Percentiles rank a stretch among this genome's conserved stretches.
phyloP scores from a whole-genome alignment of 495 filamentous ascomycete genomes.

The Penicillium odoratum region DNA sequence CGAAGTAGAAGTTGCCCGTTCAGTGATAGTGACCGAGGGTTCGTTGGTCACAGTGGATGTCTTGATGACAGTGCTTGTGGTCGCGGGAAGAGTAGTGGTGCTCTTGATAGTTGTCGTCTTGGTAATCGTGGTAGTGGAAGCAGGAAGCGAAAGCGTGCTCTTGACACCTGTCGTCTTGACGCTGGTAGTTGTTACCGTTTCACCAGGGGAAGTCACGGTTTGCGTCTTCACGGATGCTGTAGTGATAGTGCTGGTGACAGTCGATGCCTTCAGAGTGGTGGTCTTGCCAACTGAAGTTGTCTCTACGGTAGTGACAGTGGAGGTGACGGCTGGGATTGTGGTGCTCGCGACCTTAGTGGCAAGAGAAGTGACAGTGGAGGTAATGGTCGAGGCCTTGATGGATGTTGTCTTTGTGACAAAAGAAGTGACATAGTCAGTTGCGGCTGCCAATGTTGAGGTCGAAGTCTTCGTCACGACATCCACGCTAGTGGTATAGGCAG shows the following conservation, averaged over 20 bases:
- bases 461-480: conserved; percentile 3
- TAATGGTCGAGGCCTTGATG: conserved; percentile 3
- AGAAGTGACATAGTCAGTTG: conserved; percentile 5
- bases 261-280: conserved; percentile 10
- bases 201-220: conserved; percentile 5
- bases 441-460: not conserved
- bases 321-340: conserved; percentile 7
- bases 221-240: not conserved
- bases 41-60: conserved; percentile 12
- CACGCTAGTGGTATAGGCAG: conserved; percentile 6
- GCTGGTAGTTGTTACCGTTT: conserved; percentile 6
- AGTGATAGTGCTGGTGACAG: conserved; percentile 1
- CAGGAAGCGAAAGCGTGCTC: conserved; percentile 6
- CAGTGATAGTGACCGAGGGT: conserved; percentile 14
- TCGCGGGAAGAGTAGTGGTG: conserved; percentile 11
- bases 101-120: conserved; percentile 11
- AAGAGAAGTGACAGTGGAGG: conserved; percentile 6
- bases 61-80: conserved; percentile 11
- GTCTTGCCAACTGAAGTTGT: conserved; percentile 11
- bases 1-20: conserved; percentile 12
- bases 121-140: conserved; percentile 1
- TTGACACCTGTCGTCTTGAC: conserved; percentile 7
- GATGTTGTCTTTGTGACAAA: conserved; percentile 10
- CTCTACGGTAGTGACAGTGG: not conserved
- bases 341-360: conserved; percentile 1